Percentiles rank a stretch among this genome's conserved stretches.
phyloP scores from a whole-genome alignment of 2,329 filamentous ascomycete species.

The Aureobasidium sp. region DNA sequence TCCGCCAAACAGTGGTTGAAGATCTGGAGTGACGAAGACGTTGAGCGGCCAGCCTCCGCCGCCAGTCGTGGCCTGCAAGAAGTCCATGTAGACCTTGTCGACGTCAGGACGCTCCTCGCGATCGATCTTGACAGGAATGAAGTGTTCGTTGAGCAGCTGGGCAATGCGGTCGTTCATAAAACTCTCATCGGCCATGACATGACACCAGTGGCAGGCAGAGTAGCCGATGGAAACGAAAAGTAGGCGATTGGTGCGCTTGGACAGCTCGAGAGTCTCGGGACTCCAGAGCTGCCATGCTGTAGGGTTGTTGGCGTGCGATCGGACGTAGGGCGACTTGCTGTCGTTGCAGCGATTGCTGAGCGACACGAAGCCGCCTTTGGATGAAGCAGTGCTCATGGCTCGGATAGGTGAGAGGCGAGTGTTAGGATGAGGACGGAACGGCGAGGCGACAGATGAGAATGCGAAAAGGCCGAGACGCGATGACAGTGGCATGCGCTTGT shows the following conservation, averaged over 20 bases:
- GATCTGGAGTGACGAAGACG: conserved; percentile 87
- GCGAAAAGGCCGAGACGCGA: background rate
- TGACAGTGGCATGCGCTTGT: conserved; percentile 8
- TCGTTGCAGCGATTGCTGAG: conserved; percentile 49
- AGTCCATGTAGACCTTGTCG: conserved; percentile 97
- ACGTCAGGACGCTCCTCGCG: conserved; percentile 90
- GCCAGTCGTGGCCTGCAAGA: conserved; percentile 85
- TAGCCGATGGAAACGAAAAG: conserved; percentile 95
- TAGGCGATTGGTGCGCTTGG: conserved; percentile 74
- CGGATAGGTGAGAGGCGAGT: background rate
- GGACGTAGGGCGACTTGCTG: conserved; percentile 62
- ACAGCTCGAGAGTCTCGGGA: conserved; percentile 66
- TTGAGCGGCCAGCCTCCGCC: conserved; percentile 92
- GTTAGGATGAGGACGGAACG: background rate
- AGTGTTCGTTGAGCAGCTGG: conserved; percentile 72
- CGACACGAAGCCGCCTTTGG: conserved; percentile 10
- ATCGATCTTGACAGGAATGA: conserved; percentile 89
- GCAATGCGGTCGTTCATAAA: conserved; percentile 81
- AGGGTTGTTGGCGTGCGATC: conserved; percentile 68
- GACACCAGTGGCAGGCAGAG: conserved; percentile 84
- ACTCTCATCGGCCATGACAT: conserved; percentile 88
- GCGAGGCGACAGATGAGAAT: background rate
- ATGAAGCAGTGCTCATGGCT: background rate
- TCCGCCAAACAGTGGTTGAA: conserved; percentile 90
- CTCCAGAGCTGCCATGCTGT: conserved; percentile 91